phyloP scores from a whole-genome alignment of 2,329 filamentous ascomycete species.

The Epichloe hybrida region DNA sequence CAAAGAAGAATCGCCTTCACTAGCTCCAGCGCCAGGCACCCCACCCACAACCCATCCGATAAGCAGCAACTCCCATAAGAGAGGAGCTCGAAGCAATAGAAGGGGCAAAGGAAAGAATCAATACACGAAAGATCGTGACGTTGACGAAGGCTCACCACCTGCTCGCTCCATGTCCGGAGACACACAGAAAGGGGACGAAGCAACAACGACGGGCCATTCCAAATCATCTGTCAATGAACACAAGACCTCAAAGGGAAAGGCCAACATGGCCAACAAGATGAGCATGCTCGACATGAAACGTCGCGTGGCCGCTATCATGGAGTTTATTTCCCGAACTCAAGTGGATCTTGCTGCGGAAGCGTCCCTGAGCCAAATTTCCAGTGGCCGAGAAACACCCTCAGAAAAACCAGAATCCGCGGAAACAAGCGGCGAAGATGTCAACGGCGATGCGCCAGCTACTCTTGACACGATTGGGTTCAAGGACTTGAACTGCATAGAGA shows the following conservation, averaged over 20 bases:
- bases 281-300: constrained; percentile 83
- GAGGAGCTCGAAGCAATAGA: constrained; percentile 45
- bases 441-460: constrained; percentile 12
- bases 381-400: constrained; percentile 23
- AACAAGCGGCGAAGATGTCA: constrained; percentile 20
- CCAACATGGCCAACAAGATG: constrained; percentile 48
- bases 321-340: constrained; percentile 82
- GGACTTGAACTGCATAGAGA: constrained; percentile 64
- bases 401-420: constrained; percentile 21
- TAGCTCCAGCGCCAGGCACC: constrained; percentile 21
- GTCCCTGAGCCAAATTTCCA: constrained; percentile 25
- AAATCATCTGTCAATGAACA: constrained; percentile 28
- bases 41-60: constrained; percentile 32
- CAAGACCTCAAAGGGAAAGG: constrained; percentile 40
- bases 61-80: constrained; percentile 42
- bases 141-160: constrained; percentile 43
- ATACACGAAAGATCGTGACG: constrained; percentile 64
- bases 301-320: constrained; percentile 69
- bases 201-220: constrained; percentile 17
- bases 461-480: constrained; percentile 47
- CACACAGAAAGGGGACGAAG: constrained; percentile 26
- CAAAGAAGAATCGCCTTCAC: constrained; percentile 16
- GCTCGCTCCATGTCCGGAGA: constrained; percentile 41
- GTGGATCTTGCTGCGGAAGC: constrained; percentile 65
- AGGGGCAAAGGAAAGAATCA: constrained; percentile 66